A percentile compares a stretch with the other conserved stretches of the same genome.
Evolutionary conservation across 352 stramenopile genomes (phyloP).

Genomic region (Pythium biforme): DNA sequence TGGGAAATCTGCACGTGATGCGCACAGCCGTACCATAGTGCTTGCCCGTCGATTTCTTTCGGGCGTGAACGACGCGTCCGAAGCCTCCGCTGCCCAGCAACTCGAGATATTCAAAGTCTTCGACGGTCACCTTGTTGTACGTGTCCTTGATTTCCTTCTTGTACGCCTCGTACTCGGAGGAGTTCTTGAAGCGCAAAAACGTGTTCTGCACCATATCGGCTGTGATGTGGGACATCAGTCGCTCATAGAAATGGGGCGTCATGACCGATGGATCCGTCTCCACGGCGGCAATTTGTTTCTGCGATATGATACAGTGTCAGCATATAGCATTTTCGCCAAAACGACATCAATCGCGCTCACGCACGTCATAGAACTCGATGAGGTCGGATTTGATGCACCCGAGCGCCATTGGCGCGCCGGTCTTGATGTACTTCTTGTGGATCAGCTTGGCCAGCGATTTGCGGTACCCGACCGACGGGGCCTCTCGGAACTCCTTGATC

Average conservation of each 20-base stretch:
- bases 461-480: slow-evolving; percentile 61
- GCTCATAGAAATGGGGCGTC: slow-evolving; percentile 70
- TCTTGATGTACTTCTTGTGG: slow-evolving; percentile 85
- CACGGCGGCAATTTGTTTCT: slow-evolving; percentile 68
- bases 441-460: slow-evolving; percentile 81
- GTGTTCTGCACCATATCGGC: slow-evolving; percentile 82
- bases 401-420: slow-evolving; percentile 68
- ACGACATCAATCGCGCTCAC: slow-evolving; percentile 11
- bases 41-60: slow-evolving; percentile 88
- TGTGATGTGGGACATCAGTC: slow-evolving; percentile 64
- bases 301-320: not conserved
- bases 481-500: slow-evolving; percentile 80
- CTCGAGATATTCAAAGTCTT: slow-evolving; percentile 85
- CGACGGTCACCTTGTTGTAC: slow-evolving; percentile 85
- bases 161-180: slow-evolving; percentile 64
- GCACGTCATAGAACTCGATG: slow-evolving; percentile 65
- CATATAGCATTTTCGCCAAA: not conserved
- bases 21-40: slow-evolving; percentile 64
- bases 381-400: slow-evolving; percentile 75
- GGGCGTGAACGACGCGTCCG: slow-evolving; percentile 86
- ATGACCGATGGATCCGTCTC: slow-evolving; percentile 39
- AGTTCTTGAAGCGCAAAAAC: slow-evolving; percentile 74
- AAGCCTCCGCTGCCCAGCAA: slow-evolving; percentile 90
- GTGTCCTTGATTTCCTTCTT: slow-evolving; percentile 83
- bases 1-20: not conserved